Conservation (phyloP, 129 eudicot species). For the Flaveria trinervia region DNA sequence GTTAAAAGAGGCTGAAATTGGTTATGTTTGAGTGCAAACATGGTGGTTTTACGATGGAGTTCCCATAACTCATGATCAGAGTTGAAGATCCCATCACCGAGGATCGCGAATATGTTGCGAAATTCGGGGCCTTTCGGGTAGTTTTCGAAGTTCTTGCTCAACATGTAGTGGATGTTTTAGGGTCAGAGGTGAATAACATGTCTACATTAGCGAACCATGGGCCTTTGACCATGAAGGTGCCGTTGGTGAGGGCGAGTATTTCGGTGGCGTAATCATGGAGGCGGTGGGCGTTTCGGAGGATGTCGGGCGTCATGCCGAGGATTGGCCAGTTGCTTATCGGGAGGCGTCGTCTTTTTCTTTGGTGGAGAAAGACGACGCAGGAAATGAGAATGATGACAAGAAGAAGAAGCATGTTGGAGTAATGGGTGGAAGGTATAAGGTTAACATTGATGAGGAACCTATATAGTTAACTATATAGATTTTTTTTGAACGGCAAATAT, state of each 20-base stretch:
- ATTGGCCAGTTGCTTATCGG: slow-evolving; percentile 45
- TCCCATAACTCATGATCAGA: slow-evolving; percentile 28
- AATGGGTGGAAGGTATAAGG: background rate
- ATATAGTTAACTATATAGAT: too few species aligned
- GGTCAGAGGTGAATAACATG: slow-evolving; percentile 26
- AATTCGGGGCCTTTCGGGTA: slow-evolving; percentile 28
- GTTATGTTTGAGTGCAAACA: slow-evolving; percentile 15
- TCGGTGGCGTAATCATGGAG: slow-evolving; percentile 38
- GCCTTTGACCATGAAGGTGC: slow-evolving; percentile 27
- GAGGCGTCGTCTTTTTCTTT: background rate
- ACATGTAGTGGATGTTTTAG: slow-evolving; percentile 28
- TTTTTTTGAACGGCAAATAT: too few species aligned
- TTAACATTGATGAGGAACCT: background rate
- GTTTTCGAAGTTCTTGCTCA: slow-evolving; percentile 30
- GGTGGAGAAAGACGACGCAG: background rate
- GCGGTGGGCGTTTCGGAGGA: slow-evolving; percentile 33
- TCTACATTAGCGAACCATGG: slow-evolving; percentile 24
- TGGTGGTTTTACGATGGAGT: slow-evolving; percentile 21
- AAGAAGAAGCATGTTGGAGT: background rate
- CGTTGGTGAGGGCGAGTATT: slow-evolving; percentile 8
- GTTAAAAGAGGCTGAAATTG: background rate
- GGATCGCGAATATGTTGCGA: slow-evolving; percentile 18
- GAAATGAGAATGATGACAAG: background rate
- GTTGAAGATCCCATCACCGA: slow-evolving; percentile 33
- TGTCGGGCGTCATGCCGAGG: slow-evolving; percentile 37